Evolutionary conservation across 1,284 basidiomycete species (phyloP), one percentile per base, ranked within the genome.

Genomic region (Papiliotrema laurentii): DNA sequence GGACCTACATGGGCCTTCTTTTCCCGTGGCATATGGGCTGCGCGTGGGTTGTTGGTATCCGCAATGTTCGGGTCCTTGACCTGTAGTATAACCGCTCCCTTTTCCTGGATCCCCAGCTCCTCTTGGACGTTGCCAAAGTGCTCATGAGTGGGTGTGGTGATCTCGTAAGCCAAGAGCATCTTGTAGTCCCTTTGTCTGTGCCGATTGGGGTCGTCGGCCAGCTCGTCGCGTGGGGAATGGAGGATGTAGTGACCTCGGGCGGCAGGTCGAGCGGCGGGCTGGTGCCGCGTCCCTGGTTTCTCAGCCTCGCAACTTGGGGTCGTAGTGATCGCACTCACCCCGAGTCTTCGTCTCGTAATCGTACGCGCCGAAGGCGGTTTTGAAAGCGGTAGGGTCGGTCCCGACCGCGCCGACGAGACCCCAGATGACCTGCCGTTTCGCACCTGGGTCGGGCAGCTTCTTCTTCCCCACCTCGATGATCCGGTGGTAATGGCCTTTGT

Each of bases 281-380:
- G 77, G 53, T 83, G 80, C 16, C 83, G 75, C 1, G 53, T 59
- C 11, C 64, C 64, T 64, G 31, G 9, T 16, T 28, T 26, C 26
- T 11, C 5, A 31, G 3, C 18, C 30, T n/a, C 18, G 25, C 30
- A 21, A 2, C 27, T 24, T 21, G 30, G 33, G 26, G 9, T 43
- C 2, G 3, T 30, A 38, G 40, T 27, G 18, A 27, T 4, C 5
- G 4, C 14, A 49, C 7, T 75, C 73, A 42, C 82, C 82, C 69
- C 76, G 71, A 4, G 82, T 85, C 66, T 84, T 84, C 0, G 84
- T 85, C 60, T 84, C 80, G 56, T 83, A 84, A 3, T 73, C 74
- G 59, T 78, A 80, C 37, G 74, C 76, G 0, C 78, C 80, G 13
- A 84, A 64, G 0, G 78, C 77, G 26, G 77, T 71, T 56, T 81